Percentiles rank a stretch among this genome's conserved stretches.
Conservation (phyloP, 306 rosid species). For the Vachellia pachyceras region DNA sequence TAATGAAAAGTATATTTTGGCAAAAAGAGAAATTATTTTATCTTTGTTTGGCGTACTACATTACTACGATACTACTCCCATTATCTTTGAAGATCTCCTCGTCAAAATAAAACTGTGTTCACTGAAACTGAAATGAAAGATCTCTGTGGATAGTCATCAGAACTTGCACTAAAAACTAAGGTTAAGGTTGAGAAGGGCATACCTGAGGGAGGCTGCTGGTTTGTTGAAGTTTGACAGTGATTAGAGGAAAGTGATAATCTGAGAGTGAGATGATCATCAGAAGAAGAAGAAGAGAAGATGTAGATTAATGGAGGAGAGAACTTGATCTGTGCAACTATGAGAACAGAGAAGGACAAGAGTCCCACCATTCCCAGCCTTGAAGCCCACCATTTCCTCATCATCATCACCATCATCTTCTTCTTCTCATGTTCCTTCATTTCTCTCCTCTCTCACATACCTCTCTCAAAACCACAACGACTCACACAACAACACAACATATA, state of each 20-base stretch:
- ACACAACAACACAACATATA: background rate
- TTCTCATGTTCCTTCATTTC: background rate
- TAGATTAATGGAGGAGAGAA: background rate
- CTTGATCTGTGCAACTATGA: background rate
- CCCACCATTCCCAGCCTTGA: background rate
- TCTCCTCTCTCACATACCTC: background rate
- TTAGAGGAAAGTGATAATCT: background rate
- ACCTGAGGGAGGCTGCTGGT: conserved; percentile 4
- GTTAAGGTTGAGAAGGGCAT: background rate
- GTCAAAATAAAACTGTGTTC: background rate
- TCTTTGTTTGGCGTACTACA: too few species aligned
- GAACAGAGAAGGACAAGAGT: background rate
- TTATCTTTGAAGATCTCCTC: too few species aligned
- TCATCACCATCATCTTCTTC: background rate
- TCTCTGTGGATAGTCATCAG: background rate
- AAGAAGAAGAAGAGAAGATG: background rate
- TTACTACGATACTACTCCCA: background rate
- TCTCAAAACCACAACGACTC: background rate
- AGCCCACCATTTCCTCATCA: background rate
- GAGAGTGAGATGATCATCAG: background rate
- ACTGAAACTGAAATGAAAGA: background rate
- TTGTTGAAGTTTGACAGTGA: background rate
- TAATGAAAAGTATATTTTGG: too few species aligned
- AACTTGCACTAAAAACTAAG: background rate
- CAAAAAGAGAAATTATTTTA: too few species aligned